These are phyloP conservation scores for Pseudocercospora crystallina DNA, from an alignment of 2,329 filamentous ascomycete genomes.

Conservation along the genomic window DNA sequence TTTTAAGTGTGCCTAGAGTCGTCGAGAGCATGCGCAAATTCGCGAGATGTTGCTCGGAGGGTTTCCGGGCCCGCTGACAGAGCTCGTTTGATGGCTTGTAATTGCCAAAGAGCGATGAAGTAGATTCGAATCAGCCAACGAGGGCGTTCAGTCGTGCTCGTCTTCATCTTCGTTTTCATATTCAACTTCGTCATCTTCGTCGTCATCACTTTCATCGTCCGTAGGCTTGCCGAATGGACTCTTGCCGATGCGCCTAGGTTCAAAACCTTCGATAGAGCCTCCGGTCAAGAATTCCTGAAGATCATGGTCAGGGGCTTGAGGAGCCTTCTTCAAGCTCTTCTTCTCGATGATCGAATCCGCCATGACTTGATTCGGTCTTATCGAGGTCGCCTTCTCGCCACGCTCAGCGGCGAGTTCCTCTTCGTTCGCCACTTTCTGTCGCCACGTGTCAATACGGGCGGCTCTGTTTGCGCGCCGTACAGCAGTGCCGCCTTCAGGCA, in stretches of 20 bases:
- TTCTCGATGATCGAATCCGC: slow-evolving; percentile 36
- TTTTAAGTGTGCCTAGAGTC: too few relatives aligned
- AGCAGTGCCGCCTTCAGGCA: slow-evolving; percentile 20
- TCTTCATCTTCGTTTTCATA: slow-evolving; percentile 13
- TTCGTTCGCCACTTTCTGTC: slow-evolving; percentile 34
- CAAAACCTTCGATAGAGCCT: slow-evolving; percentile 32
- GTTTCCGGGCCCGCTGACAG: too few relatives aligned
- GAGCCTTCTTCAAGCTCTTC: slow-evolving; percentile 18
- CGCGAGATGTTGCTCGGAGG: too few relatives aligned
- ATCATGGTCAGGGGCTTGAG: slow-evolving; percentile 10
- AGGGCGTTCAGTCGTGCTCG: slow-evolving; percentile 8
- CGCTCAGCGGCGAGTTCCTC: slow-evolving; percentile 45
- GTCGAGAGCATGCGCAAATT: too few relatives aligned
- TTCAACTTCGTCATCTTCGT: slow-evolving; percentile 9
- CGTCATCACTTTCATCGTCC: slow-evolving; percentile 4
- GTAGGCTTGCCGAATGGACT: slow-evolving; percentile 1
- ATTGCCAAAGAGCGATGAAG: too few relatives aligned
- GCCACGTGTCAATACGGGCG: slow-evolving; percentile 24
- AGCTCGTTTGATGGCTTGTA: too few relatives aligned
- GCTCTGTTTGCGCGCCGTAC: slow-evolving; percentile 35
- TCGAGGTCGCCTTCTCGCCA: slow-evolving; percentile 38
- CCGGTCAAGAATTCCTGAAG: slow-evolving; percentile 6
- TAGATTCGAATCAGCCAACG: too few relatives aligned
- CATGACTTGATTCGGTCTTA: slow-evolving; percentile 35
- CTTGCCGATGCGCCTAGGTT: slow-evolving; percentile 23